phyloP scores from a whole-genome alignment of 768 basidiomycete species.

The Agrocybe chaxingu region DNA sequence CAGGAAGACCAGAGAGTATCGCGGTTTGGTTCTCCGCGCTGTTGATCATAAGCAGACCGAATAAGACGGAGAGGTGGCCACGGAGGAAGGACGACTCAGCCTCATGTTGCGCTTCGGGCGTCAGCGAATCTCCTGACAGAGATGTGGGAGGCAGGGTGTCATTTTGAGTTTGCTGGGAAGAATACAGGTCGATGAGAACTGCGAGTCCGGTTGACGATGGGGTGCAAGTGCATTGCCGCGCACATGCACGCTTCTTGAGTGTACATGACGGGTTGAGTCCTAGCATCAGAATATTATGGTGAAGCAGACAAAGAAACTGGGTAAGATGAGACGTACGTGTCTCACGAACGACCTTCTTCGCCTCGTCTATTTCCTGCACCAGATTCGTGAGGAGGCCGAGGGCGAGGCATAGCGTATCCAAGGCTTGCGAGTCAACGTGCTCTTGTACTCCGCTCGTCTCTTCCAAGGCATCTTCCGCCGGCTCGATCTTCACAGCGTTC shows the following conservation, averaged over 20 bases:
- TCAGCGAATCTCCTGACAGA: constrained; percentile 9
- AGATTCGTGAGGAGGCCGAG: constrained; percentile 77
- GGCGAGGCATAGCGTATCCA: constrained; percentile 75
- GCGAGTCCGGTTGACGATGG: constrained; percentile 42
- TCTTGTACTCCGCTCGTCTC: constrained; percentile 16
- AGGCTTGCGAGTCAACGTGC: constrained; percentile 30
- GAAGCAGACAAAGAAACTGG: neutral
- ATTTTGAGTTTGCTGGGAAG: constrained; percentile 27
- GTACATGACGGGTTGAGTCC: constrained; percentile 51
- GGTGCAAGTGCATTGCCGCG: constrained; percentile 51
- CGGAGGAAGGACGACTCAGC: constrained; percentile 54
- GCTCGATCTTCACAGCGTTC: constrained; percentile 7
- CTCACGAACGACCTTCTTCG: constrained; percentile 42
- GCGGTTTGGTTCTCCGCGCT: constrained; percentile 30
- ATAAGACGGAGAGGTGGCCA: constrained; percentile 73
- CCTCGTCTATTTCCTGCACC: constrained; percentile 54
- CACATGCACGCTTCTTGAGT: constrained; percentile 45
- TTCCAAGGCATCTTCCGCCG: constrained; percentile 7
- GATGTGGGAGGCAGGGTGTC: constrained; percentile 15
- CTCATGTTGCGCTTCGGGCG: constrained; percentile 20
- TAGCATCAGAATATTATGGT: constrained; percentile 19
- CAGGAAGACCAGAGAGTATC: constrained; percentile 24
- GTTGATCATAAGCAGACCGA: constrained; percentile 52
- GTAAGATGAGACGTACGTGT: constrained; percentile 40
- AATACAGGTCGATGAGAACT: constrained; percentile 49